Evolutionary conservation across 805 yeast species (phyloP), one percentile per base, ranked within the genome.

Genomic region (Candida stauntonica): DNA sequence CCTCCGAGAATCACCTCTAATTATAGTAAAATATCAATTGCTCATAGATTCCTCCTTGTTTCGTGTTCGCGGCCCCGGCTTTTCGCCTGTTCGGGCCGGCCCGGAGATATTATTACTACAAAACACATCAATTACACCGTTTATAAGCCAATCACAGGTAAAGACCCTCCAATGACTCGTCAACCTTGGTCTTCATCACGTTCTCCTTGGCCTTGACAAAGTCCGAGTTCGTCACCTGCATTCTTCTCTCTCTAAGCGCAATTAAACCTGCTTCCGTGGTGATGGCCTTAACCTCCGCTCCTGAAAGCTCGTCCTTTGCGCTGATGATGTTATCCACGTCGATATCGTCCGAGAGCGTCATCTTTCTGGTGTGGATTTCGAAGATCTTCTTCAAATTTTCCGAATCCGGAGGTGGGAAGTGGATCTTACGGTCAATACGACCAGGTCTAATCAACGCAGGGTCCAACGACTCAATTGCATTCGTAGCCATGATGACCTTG

Each of bases 361-460:
- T 89, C 67, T 87, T 89, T 46, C 86, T 79, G 3, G 97, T 89
- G 63, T 91, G 98, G 52, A 91, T 91, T 42, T 80, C 75, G 57
- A 91, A 75, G 63, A 91, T 91, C 74, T 89, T 89, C 69, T 88
- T 85, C 71, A 91, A 85, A 33, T 96, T 89, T 42, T 82, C 79
- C 31, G 89, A 81, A 55, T 91, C 96, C 18, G 98, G 98, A 54
- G 89, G 91, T 66, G 93, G 97, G 66, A 91, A 91, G 61, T 89
- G 75, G 54, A 89, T 89, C 71, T 89, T 89, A 58, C 98, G 79
- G 65, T 89, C 98, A 55, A 89, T 91, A 72, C 98, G 83, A 31
- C 98, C 98, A 0, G 98, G 98, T 65, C 98, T 80, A 52, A 91
- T 83, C 55, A 91, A 73, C 3, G 98, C 98, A 7, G 98, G 98